A percentile compares a stretch with the other conserved stretches of the same genome.
Evolutionary conservation across 129 eudicot species (phyloP).

Genomic region (Chrysanthemum seticuspe): DNA sequence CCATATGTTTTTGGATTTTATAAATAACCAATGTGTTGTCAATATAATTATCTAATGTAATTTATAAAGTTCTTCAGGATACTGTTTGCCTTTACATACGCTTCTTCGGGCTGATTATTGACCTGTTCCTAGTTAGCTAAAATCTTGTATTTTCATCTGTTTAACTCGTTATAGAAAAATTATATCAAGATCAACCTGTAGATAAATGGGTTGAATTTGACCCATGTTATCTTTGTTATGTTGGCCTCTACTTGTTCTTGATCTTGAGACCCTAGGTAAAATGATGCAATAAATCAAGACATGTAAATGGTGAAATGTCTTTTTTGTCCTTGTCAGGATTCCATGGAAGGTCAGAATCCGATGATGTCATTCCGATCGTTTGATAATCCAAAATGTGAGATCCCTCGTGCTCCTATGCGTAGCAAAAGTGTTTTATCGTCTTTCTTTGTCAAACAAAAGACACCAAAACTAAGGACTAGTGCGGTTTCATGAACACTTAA

Average conservation of each 20-base stretch:
- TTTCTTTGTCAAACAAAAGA: constrained; percentile 87
- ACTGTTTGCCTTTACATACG: no score
- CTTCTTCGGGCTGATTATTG: no score
- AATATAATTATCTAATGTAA: background rate
- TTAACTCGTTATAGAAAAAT: background rate
- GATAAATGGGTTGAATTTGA: background rate
- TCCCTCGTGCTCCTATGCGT: constrained; percentile 57
- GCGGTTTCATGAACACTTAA: constrained; percentile 38
- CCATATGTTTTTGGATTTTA: background rate
- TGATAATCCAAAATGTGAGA: constrained; percentile 47
- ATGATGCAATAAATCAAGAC: background rate
- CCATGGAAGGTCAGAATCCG: constrained; percentile 44
- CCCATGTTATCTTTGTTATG: background rate
- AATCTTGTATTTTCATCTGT: no score
- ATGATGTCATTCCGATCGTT: constrained; percentile 68
- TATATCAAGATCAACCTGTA: background rate
- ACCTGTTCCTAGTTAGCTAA: no score
- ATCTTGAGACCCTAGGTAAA: background rate
- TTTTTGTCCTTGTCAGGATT: constrained; percentile 50
- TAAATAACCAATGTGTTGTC: background rate
- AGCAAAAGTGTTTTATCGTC: constrained; percentile 82
- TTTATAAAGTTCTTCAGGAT: background rate
- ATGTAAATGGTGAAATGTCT: background rate
- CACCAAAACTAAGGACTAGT: constrained; percentile 53
- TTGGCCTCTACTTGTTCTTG: background rate